Percentiles rank a stretch among this genome's conserved stretches.
phyloP scores from a whole-genome alignment of 345 rosid species.

The Dipteronia sinensis region DNA sequence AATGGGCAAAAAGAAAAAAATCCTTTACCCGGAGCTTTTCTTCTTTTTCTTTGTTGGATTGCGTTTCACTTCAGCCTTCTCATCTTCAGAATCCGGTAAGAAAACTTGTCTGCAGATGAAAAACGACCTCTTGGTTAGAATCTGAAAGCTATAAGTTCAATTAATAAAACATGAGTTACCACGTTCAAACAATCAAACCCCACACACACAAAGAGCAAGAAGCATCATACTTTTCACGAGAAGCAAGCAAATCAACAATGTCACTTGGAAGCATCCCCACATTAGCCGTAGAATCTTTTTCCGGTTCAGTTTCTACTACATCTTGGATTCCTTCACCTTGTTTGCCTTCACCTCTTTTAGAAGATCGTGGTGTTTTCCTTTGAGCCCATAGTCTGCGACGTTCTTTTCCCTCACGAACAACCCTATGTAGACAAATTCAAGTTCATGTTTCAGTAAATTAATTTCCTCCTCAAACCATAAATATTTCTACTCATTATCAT shows the following conservation, averaged over 20 bases:
- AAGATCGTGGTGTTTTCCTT: conserved; percentile 48
- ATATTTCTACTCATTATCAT: neutral
- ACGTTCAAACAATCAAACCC: neutral
- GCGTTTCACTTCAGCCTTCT: conserved; percentile 37
- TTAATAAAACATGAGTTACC: too few relatives aligned
- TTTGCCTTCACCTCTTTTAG: conserved; percentile 32
- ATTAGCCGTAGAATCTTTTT: conserved; percentile 35
- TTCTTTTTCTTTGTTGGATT: conserved; percentile 54
- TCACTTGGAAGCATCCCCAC: conserved; percentile 80
- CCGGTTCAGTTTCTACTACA: conserved; percentile 41
- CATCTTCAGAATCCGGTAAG: conserved; percentile 63
- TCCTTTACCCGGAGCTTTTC: conserved; percentile 64
- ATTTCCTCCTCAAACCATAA: neutral
- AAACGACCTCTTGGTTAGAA: conserved; percentile 8
- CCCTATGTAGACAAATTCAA: conserved; percentile 30
- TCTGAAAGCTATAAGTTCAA: conserved; percentile 2
- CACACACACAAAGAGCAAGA: neutral
- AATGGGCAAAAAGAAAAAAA: neutral
- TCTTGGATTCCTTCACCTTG: conserved; percentile 32
- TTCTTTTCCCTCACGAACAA: conserved; percentile 74
- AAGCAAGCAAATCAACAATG: conserved; percentile 74
- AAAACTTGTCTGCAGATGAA: conserved; percentile 56
- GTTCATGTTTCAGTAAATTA: neutral
- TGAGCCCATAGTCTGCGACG: conserved; percentile 66
- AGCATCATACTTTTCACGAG: conserved; percentile 66